Base-by-base conservation (phyloP, 495 filamentous ascomycete species). In the Aspergillus funiculosus region DNA sequence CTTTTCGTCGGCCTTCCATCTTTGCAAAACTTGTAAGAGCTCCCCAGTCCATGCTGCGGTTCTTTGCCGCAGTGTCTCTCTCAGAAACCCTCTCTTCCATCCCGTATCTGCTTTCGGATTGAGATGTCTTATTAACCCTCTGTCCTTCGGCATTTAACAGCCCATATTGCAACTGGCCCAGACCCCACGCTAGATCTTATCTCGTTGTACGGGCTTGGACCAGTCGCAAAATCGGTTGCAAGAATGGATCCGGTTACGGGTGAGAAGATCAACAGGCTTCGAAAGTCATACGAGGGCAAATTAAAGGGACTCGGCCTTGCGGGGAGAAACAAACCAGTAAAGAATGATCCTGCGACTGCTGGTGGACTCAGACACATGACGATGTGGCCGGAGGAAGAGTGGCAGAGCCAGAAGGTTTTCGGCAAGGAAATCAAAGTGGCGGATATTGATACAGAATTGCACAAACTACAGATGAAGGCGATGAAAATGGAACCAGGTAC, bases 261-360 rank as follows among this genome's bases (percentile, higher is more conserved):
- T 29, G 79, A 80, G 51, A 87, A 87, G 63, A 83, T 82, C 54
- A 86, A 86, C 55, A 79, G 80, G 51, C 68, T 88, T 24, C 68
- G 84, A 43, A 87, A 87, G 58, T 84, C 82, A 11, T 88, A 87
- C 59, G 82, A 87, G 55, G 78, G 79, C 37, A 79, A 85, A 53
- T 67, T 86, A 53, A 82, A 82, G 54, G 67, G 66, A 6, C 52
- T 85, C 15, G 73, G 72, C 17, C 62, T 88, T 17, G 71, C 82
- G 18, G 84, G 84, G 17, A 76, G 76, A 40, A 80, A 82, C 47
- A 81, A 80, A 45, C 63, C 77, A 1, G 64, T 75, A 25, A 78
- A 79, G 50, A 59, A 74, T 35, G 71, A 75, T 13, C 54, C 61
- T 18, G 65, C 61, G 4, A 58, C 59, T 30, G 59, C 67, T 20